Conservation (phyloP, 768 basidiomycete genomes). For the Galerina sulciceps region DNA sequence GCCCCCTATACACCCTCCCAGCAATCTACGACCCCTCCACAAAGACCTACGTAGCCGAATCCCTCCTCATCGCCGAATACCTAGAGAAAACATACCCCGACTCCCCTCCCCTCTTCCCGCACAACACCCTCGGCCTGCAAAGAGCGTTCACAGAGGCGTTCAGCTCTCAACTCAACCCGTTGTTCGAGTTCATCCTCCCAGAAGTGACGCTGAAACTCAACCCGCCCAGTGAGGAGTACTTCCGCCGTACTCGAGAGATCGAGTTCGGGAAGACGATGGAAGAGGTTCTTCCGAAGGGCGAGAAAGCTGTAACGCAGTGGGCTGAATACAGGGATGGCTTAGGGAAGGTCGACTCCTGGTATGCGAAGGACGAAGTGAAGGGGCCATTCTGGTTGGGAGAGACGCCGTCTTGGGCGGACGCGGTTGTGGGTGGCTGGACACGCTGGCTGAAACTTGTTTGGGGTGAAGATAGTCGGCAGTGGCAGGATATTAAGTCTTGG, state of each 20-base stretch:
- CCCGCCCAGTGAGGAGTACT: slow-evolving; percentile 27
- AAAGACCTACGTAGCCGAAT: slow-evolving; percentile 38
- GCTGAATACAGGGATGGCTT: slow-evolving; percentile 31
- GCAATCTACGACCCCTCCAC: slow-evolving; percentile 44
- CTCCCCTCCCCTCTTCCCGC: slow-evolving; percentile 28
- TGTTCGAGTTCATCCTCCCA: slow-evolving; percentile 10
- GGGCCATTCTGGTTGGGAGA: slow-evolving; percentile 40
- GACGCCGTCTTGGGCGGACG: slow-evolving; percentile 36
- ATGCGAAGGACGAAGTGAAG: slow-evolving; percentile 23
- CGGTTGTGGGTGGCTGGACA: slow-evolving; percentile 40
- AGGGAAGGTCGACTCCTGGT: slow-evolving; percentile 24
- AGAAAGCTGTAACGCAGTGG: slow-evolving; percentile 37
- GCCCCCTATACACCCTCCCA: slow-evolving; percentile 42
- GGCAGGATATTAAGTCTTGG: slow-evolving; percentile 36
- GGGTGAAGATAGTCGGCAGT: slow-evolving; percentile 38
- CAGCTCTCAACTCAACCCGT: background rate
- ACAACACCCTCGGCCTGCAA: slow-evolving; percentile 22
- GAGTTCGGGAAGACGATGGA: slow-evolving; percentile 37
- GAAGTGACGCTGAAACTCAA: slow-evolving; percentile 5
- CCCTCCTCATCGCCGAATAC: slow-evolving; percentile 47
- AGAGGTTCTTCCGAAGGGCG: slow-evolving; percentile 31
- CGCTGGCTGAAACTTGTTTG: slow-evolving; percentile 19
- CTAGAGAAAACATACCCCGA: slow-evolving; percentile 47
- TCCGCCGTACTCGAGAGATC: slow-evolving; percentile 35
- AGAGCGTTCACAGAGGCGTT: background rate